Conservation (phyloP, 345 rosid genomes). For the Salix arbutifolia region DNA sequence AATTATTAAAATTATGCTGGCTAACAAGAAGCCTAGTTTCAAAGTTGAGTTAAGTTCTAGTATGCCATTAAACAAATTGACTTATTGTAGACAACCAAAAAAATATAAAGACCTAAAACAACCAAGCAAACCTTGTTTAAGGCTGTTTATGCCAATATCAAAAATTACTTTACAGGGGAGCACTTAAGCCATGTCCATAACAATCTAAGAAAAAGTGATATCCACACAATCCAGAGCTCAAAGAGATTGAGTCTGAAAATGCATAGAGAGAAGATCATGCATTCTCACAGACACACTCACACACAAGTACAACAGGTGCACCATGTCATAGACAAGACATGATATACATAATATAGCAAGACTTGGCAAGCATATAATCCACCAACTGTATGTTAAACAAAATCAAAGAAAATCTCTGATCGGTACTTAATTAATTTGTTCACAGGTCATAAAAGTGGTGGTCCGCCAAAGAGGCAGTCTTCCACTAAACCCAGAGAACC, state of each 20-base stretch:
- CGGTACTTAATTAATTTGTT: neutral
- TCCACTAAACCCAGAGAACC: neutral
- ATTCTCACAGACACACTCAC: neutral
- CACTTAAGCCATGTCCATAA: neutral
- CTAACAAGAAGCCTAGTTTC: neutral
- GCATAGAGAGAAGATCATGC: neutral
- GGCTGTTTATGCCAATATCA: neutral
- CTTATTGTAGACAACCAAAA: neutral
- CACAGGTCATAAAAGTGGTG: neutral
- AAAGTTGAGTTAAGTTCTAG: neutral
- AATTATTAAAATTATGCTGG: neutral
- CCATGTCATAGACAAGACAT: neutral
- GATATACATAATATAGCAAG: neutral
- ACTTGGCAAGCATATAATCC: neutral
- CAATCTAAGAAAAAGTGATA: neutral
- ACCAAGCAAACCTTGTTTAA: neutral
- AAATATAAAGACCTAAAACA: neutral
- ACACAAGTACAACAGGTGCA: neutral
- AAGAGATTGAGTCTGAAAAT: neutral
- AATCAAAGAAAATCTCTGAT: neutral
- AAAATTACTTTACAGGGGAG: neutral
- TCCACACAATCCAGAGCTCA: neutral
- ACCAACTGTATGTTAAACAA: neutral
- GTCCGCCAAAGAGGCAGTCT: neutral
- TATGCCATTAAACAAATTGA: neutral